phyloP scores from a whole-genome alignment of 768 basidiomycete species.

The Collybia nuda region DNA sequence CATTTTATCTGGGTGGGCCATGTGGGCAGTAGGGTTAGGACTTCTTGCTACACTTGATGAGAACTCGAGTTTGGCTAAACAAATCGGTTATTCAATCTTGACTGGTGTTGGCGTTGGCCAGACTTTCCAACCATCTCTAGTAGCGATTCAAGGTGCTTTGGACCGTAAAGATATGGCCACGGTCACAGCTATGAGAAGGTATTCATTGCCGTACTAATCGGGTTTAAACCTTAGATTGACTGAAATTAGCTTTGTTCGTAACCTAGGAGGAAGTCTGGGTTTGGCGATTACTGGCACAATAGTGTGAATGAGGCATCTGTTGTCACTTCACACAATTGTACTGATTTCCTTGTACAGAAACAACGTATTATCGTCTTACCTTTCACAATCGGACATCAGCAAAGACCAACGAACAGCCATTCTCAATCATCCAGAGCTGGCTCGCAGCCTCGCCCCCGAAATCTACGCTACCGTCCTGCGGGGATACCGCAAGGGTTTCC shows the following conservation, averaged over 20 bases:
- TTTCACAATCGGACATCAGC: too few relatives aligned
- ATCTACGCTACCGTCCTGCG: too few relatives aligned
- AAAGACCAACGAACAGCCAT: too few relatives aligned
- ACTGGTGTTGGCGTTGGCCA: conserved; percentile 21
- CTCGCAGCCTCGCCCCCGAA: too few relatives aligned
- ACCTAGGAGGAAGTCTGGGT: conserved; percentile 19
- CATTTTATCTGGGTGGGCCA: conserved; percentile 18
- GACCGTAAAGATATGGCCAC: conserved; percentile 22
- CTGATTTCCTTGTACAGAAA: conserved; percentile 7
- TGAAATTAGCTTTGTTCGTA: conserved; percentile 19
- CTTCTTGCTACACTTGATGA: conserved; percentile 16
- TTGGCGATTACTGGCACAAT: conserved; percentile 18
- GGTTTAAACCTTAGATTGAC: too few relatives aligned
- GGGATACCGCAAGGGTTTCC: too few relatives aligned
- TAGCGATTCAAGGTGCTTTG: conserved; percentile 19
- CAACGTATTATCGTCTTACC: conserved; percentile 8
- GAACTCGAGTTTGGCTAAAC: conserved; percentile 12
- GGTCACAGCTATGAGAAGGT: conserved; percentile 19
- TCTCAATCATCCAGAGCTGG: too few relatives aligned
- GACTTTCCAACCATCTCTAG: conserved; percentile 20
- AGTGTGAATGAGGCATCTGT: conserved; percentile 8
- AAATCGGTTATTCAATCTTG: conserved; percentile 17
- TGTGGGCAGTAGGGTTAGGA: conserved; percentile 19
- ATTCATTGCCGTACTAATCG: too few relatives aligned
- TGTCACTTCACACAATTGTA: background rate